These are phyloP conservation scores for Crithidia brevicula DNA, from an alignment of 208 protist genomes.

Conservation along the genomic window DNA sequence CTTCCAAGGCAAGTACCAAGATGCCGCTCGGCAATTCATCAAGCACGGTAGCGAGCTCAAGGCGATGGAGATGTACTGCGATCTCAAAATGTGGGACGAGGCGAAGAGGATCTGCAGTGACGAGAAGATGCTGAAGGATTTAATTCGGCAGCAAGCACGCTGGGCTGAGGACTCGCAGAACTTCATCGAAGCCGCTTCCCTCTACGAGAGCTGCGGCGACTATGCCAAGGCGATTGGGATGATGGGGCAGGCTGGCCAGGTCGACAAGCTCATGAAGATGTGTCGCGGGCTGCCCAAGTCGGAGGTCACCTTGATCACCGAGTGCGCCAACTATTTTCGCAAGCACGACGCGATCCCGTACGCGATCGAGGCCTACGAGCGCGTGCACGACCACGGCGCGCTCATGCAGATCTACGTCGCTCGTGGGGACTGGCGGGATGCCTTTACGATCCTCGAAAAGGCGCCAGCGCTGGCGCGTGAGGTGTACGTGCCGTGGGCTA, in stretches of 20 bases:
- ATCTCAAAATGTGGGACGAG: slow-evolving; percentile 95
- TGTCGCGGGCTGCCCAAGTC: slow-evolving; percentile 84
- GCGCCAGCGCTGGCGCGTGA: slow-evolving; percentile 81
- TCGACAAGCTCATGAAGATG: slow-evolving; percentile 90
- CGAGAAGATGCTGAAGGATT: slow-evolving; percentile 83
- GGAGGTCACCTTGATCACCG: slow-evolving; percentile 81
- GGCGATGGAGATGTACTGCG: slow-evolving; percentile 95
- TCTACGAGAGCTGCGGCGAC: slow-evolving; percentile 92
- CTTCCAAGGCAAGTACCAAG: slow-evolving; percentile 94
- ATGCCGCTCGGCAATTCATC: slow-evolving; percentile 90
- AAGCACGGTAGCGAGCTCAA: slow-evolving; percentile 74
- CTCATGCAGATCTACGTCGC: slow-evolving; percentile 93
- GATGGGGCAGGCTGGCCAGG: slow-evolving; percentile 82
- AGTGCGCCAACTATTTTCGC: slow-evolving; percentile 89
- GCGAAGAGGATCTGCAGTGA: slow-evolving; percentile 92
- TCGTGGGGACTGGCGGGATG: slow-evolving; percentile 89
- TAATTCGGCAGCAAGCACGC: slow-evolving; percentile 92
- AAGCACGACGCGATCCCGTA: slow-evolving; percentile 74
- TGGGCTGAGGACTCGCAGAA: slow-evolving; percentile 94
- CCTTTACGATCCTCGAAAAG: slow-evolving; percentile 88
- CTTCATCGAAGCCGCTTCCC: slow-evolving; percentile 82
- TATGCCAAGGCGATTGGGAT: slow-evolving; percentile 85
- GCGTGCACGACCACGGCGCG: slow-evolving; percentile 85
- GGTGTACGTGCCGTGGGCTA: slow-evolving; percentile 97
- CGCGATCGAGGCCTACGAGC: slow-evolving; percentile 92